These are phyloP conservation scores for Lasiodiplodia hormozganensis DNA, from an alignment of 2,329 filamentous ascomycete species.

Conservation along the genomic window DNA sequence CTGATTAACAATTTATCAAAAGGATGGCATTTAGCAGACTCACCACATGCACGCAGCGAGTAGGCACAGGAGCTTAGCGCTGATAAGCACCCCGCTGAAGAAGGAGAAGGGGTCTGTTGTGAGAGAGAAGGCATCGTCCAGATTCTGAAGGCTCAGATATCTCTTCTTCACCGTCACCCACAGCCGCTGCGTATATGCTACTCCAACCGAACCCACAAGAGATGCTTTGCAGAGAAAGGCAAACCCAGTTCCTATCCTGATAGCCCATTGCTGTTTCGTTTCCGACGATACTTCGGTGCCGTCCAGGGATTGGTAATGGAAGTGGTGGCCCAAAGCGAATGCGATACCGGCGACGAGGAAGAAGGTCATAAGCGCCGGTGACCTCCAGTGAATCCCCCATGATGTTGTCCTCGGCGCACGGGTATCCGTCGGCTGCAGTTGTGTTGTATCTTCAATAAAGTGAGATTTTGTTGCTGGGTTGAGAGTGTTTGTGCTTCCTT, in stretches of 20 bases:
- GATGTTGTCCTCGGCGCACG: background rate
- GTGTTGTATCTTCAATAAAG: background rate
- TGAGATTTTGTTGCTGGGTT: background rate
- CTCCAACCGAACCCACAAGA: slow-evolving; percentile 2
- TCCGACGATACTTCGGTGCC: background rate
- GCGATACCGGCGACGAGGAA: slow-evolving; percentile 1
- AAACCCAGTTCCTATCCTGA: slow-evolving; percentile 3
- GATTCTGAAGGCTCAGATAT: background rate
- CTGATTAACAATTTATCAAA: background rate
- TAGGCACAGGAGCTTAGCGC: slow-evolving; percentile 1
- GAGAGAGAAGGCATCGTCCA: slow-evolving; percentile 12
- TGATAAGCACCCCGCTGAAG: background rate
- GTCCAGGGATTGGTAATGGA: slow-evolving; percentile 3
- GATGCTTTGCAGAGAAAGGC: slow-evolving; percentile 1
- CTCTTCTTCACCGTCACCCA: slow-evolving; percentile 10
- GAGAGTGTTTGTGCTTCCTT: background rate
- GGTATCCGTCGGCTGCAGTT: background rate
- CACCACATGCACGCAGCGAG: slow-evolving; percentile 11
- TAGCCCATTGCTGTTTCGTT: slow-evolving; percentile 8
- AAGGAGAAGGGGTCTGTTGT: slow-evolving; percentile 7
- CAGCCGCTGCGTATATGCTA: slow-evolving; percentile 5
- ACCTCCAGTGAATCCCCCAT: slow-evolving; percentile 8
- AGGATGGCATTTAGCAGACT: background rate
- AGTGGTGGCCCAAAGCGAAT: slow-evolving; percentile 6
- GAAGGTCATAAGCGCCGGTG: background rate